Base-by-base conservation (phyloP, 306 rosid species). In the Pterocarpus macrocarpus region DNA sequence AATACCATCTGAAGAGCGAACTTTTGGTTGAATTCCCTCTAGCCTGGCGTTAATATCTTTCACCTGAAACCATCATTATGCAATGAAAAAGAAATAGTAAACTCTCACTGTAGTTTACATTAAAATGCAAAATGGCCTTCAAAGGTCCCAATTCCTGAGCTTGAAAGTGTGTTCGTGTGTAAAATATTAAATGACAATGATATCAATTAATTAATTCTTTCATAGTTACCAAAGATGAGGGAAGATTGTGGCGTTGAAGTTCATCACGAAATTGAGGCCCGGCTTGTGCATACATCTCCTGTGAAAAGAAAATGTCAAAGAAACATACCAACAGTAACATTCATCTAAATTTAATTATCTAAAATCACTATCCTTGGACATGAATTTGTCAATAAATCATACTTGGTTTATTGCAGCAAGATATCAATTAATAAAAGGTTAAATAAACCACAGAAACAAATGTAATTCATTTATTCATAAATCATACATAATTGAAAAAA, bases 261-360 rank as follows among this genome's bases (percentile, higher is more conserved):
- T 96, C 99, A 43, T 94, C 99, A 71, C 98, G 98, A 80, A 96
- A 94, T 84, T 93, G 98, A 79, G 94, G 68, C 73, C 99, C 99
- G 13, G 99, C 97, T 78, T 96, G 99, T 28, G 90, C 69, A 82
- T 96, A 96, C 99, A 96, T 96, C 86, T 96, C 99, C 99, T 96
- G 90, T 43, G 74, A 79, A 64, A 58, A 72, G 75, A 28, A 16
- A 78, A 61, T 61, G 80, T 70, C 32, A 75, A 65, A 81, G 49
- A 65, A 78, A 78, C 16, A 22, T 50, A 56, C 36, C 43, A 56
- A 56, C 56, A 71, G 17, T 39, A 61, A 62, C 68, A 72, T 22
- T 36, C 79, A 53, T 59, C 44, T 32, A 15, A 13, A 55, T 50
- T 52, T 72, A 36, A 64, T 32, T 75, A 62, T 39, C 68, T 17